Evolutionary conservation across 495 filamentous ascomycete genomes (phyloP).

Genomic region (Penicillium maclennaniae): DNA sequence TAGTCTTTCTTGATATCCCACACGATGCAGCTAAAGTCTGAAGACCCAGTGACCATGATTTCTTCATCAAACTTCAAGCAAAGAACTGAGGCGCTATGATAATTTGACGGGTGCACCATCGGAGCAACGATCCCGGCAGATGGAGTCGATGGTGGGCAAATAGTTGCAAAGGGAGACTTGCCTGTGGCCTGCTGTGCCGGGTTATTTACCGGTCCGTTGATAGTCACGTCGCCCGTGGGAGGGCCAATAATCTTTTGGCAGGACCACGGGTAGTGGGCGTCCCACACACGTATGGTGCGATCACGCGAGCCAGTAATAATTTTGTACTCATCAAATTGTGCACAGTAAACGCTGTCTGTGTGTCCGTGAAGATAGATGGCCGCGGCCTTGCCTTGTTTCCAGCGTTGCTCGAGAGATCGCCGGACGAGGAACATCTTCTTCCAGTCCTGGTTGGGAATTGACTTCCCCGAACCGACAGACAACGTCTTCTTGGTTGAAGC

Average conservation of each 20-base stretch:
- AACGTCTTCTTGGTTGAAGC: conserved; percentile 42
- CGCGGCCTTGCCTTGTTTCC: conserved; percentile 71
- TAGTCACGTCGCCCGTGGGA: conserved; percentile 22
- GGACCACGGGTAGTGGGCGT: conserved; percentile 73
- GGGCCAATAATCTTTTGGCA: conserved; percentile 77
- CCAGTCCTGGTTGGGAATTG: conserved; percentile 64
- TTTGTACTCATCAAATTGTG: conserved; percentile 96
- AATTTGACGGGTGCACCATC: conserved; percentile 31
- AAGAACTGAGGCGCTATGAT: conserved; percentile 86
- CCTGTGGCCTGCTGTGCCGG: conserved; percentile 34
- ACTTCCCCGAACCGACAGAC: conserved; percentile 48
- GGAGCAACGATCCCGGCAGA: conserved; percentile 27
- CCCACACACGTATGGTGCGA: conserved; percentile 92
- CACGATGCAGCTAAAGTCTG: conserved; percentile 85
- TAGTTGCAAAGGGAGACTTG: conserved; percentile 45
- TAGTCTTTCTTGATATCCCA: conserved; percentile 79
- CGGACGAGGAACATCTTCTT: conserved; percentile 77
- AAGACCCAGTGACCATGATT: conserved; percentile 92
- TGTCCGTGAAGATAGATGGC: conserved; percentile 90
- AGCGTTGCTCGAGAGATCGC: conserved; percentile 68
- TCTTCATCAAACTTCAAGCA: conserved; percentile 91
- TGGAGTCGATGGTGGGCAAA: conserved; percentile 39
- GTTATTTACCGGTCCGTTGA: conserved; percentile 35
- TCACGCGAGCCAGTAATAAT: conserved; percentile 96
- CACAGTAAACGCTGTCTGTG: conserved; percentile 91